phyloP scores from a whole-genome alignment of 805 yeast genomes.

The Pichia sporocuriosa region DNA sequence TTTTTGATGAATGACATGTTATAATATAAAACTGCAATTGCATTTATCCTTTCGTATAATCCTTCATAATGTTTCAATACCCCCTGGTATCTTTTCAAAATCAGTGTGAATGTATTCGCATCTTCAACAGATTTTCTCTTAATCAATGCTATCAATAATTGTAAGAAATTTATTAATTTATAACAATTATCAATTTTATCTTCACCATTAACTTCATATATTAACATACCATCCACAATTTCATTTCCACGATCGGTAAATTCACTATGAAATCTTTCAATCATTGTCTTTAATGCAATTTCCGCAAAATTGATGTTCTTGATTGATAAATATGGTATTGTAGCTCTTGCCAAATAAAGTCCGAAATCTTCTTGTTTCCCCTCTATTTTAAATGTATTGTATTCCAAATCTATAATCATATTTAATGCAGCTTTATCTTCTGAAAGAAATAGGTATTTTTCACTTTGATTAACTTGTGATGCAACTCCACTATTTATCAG shows the following conservation, averaged over 20 bases:
- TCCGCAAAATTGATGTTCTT: slow-evolving; percentile 58
- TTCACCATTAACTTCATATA: slow-evolving; percentile 28
- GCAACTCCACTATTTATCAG: slow-evolving; percentile 34
- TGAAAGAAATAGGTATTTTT: slow-evolving; percentile 24
- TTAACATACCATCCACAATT: slow-evolving; percentile 18
- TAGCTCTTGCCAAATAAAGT: slow-evolving; percentile 42
- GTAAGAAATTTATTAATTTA: slow-evolving; percentile 60
- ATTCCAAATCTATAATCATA: slow-evolving; percentile 30
- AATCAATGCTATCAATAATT: slow-evolving; percentile 55
- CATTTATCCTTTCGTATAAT: slow-evolving; percentile 22
- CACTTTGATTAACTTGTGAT: slow-evolving; percentile 23
- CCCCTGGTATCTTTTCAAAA: slow-evolving; percentile 36
- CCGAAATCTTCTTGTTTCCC: slow-evolving; percentile 26
- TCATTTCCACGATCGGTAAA: slow-evolving; percentile 14
- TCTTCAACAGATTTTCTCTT: slow-evolving; percentile 37
- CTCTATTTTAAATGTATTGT: slow-evolving; percentile 30
- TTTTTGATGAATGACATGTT: slow-evolving; percentile 34
- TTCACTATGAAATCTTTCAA: slow-evolving; percentile 27
- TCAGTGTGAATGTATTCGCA: slow-evolving; percentile 34
- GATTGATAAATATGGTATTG: slow-evolving; percentile 66
- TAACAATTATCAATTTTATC: slow-evolving; percentile 23
- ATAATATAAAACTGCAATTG: slow-evolving; percentile 26
- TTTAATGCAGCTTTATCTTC: slow-evolving; percentile 19
- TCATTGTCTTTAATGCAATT: slow-evolving; percentile 33
- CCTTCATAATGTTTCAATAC: slow-evolving; percentile 18